Conservation (phyloP, 1,139 yeast species). For the Taphrina populina region DNA sequence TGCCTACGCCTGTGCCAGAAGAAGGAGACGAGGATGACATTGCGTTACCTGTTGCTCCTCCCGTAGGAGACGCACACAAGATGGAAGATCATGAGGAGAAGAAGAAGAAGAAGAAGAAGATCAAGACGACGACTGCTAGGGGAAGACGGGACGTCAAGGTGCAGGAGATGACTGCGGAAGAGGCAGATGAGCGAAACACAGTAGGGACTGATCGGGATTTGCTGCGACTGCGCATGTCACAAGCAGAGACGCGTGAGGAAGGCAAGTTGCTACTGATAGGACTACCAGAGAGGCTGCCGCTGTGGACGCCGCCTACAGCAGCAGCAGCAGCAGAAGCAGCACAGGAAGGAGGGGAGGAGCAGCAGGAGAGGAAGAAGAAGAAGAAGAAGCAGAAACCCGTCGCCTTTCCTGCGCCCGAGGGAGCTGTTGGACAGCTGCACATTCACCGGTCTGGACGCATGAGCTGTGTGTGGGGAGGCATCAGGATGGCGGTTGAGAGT, state of each 20-base stretch:
- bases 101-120: constrained; percentile 1
- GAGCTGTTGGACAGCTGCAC: constrained; percentile 69
- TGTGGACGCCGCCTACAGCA: constrained; percentile 40
- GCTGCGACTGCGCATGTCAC: not conserved
- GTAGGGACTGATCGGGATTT: constrained; percentile 7
- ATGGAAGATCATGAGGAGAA: not conserved
- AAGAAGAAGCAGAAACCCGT: constrained; percentile 26
- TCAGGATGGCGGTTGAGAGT: constrained; percentile 63
- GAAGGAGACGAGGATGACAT: constrained; percentile 17
- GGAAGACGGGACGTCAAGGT: constrained; percentile 1
- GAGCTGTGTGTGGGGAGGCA: constrained; percentile 69
- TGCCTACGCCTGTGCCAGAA: not conserved
- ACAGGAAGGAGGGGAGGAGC: not conserved
- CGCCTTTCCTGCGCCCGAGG: constrained; percentile 46
- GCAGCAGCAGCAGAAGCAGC: not conserved
- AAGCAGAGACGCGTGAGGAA: constrained; percentile 42
- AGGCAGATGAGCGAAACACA: constrained; percentile 13
- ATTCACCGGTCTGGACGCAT: constrained; percentile 79
- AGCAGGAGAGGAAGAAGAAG: constrained; percentile 21
- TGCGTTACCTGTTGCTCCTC: constrained; percentile 19
- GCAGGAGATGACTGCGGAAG: constrained; percentile 17
- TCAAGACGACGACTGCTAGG: too few relatives aligned
- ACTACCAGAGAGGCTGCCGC: constrained; percentile 70
- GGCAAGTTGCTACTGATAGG: constrained; percentile 61
- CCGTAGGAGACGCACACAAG: not conserved